phyloP scores from a whole-genome alignment of 768 basidiomycete species.

The Lactarius deliciosus region DNA sequence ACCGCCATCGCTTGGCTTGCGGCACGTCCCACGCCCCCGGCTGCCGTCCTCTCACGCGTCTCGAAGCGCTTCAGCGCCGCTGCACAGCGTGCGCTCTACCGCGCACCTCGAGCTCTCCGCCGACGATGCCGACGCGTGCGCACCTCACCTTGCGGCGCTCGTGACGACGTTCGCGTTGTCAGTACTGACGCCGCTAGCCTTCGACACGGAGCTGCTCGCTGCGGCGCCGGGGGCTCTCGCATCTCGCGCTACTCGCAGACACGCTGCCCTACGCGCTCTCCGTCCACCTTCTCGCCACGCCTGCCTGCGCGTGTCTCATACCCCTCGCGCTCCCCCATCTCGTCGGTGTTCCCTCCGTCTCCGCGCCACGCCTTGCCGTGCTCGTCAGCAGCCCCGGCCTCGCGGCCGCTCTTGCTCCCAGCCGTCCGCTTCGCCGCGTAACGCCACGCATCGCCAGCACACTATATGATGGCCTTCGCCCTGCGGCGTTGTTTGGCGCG shows the following conservation, averaged over 20 bases:
- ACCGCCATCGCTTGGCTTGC: constrained; percentile 22
- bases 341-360: constrained; percentile 5
- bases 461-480: no score
- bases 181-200: constrained; percentile 33
- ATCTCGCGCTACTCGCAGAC: constrained; percentile 32
- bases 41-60: constrained; percentile 31
- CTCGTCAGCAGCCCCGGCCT: no score
- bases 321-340: constrained; percentile 21
- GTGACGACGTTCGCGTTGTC: constrained; percentile 33
- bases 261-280: constrained; percentile 31
- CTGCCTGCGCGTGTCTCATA: constrained; percentile 28
- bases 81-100: constrained; percentile 33
- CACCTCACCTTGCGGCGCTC: constrained; percentile 31
- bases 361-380: constrained; percentile 28
- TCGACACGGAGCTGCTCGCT: constrained; percentile 32
- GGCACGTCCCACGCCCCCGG: constrained; percentile 26
- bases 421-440: no score
- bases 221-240: constrained; percentile 31
- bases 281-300: constrained; percentile 32
- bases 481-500: no score
- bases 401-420: no score
- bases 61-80: constrained; percentile 33
- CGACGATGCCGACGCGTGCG: constrained; percentile 27
- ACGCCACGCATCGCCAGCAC: no score
- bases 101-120: constrained; percentile 30